Percentiles rank a stretch among this genome's conserved stretches.
Evolutionary conservation across 345 rosid species (phyloP).

Genomic region (Kandelia obovata): DNA sequence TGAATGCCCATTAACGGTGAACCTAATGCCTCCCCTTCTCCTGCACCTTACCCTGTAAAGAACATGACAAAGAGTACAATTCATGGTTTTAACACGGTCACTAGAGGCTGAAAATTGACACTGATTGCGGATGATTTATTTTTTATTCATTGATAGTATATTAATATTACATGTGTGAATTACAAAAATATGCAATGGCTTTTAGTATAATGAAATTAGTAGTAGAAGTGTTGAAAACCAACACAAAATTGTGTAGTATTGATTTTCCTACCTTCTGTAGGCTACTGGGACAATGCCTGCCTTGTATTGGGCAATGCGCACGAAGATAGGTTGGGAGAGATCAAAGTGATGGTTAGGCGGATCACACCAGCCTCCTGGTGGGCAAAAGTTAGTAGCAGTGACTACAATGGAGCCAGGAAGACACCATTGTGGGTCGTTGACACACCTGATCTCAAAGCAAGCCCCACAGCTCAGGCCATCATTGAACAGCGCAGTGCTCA

Average conservation of each 20-base stretch:
- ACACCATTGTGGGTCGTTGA: constrained; percentile 29
- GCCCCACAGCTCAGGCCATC: constrained; percentile 32
- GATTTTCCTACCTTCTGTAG: constrained; percentile 19
- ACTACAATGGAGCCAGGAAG: constrained; percentile 26
- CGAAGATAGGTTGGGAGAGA: constrained; percentile 29
- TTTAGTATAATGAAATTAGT: not conserved
- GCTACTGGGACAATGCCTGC: constrained; percentile 26
- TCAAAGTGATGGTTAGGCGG: constrained; percentile 28
- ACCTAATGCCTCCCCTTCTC: constrained; percentile 57
- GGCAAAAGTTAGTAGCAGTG: constrained; percentile 30
- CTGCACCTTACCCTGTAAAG: constrained; percentile 20
- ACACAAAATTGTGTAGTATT: not conserved
- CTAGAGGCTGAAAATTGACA: no score
- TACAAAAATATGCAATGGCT: no score
- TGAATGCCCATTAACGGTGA: constrained; percentile 51
- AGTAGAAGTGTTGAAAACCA: not conserved
- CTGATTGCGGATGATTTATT: no score
- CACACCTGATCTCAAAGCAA: constrained; percentile 26
- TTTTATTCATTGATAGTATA: no score
- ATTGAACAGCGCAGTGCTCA: constrained; percentile 27
- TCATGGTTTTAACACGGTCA: no score
- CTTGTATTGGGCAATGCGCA: constrained; percentile 26
- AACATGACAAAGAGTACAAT: not conserved
- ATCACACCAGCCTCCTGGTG: constrained; percentile 33
- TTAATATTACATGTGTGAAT: no score